Conservation (phyloP, 2,329 filamentous ascomycete species). For the Diatrype stigma region DNA sequence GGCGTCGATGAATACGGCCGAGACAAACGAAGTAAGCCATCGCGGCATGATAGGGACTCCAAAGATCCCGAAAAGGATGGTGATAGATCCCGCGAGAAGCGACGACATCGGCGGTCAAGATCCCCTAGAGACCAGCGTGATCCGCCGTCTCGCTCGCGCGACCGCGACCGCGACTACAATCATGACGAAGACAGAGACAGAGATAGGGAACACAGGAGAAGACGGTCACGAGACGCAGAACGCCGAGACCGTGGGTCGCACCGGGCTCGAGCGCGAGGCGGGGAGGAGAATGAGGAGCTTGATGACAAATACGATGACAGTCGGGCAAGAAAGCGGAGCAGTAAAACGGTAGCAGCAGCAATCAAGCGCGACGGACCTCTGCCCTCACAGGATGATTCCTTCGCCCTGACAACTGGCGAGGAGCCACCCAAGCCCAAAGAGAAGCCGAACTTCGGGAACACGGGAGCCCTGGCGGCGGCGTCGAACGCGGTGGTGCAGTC, state of each 20-base stretch:
- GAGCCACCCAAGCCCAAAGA: conserved; percentile 63
- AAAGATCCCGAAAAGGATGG: conserved; percentile 9
- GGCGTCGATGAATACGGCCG: conserved; percentile 14
- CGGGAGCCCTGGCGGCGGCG: conserved; percentile 80
- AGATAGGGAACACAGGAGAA: conserved; percentile 22
- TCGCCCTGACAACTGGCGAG: conserved; percentile 50
- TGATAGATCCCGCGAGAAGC: conserved; percentile 16
- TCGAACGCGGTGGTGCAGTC: conserved; percentile 73
- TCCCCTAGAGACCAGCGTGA: conserved; percentile 21
- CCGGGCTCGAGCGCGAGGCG: conserved; percentile 17
- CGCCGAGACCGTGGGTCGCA: conserved; percentile 20
- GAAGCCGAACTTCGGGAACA: conserved; percentile 79
- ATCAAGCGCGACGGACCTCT: conserved; percentile 46
- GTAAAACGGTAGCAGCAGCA: conserved; percentile 26
- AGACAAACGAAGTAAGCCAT: conserved; percentile 13
- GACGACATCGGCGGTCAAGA: conserved; percentile 19
- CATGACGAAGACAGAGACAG: conserved; percentile 23
- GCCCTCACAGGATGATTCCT: conserved; percentile 57
- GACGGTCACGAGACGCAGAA: conserved; percentile 30
- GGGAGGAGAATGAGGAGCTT: conserved; percentile 14
- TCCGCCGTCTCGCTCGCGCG: conserved; percentile 16
- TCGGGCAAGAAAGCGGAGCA: conserved; percentile 15
- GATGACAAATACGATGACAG: conserved; percentile 3
- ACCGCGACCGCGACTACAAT: conserved; percentile 19
- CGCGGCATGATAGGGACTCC: conserved; percentile 12